phyloP scores from a whole-genome alignment of 768 basidiomycete genomes.

The Boletus vermiculosoides region DNA sequence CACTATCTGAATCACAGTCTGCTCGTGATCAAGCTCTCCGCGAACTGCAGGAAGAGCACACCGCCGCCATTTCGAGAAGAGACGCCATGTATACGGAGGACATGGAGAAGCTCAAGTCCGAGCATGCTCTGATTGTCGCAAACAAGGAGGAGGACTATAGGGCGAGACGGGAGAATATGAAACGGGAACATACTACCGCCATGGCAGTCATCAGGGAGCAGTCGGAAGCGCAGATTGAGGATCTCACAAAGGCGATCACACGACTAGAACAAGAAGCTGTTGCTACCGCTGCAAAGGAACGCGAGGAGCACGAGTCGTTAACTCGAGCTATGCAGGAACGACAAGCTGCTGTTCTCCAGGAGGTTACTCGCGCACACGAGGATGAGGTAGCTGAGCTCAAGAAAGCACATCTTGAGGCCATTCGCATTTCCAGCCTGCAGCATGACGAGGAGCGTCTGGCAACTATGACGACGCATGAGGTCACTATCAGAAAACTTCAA shows the following conservation, averaged over 20 bases:
- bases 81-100: conserved; percentile 65
- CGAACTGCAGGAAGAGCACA: conserved; percentile 71
- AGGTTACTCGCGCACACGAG: conserved; percentile 55
- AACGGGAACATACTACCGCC: conserved; percentile 36
- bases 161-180: conserved; percentile 31
- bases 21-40: conserved; percentile 59
- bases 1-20: conserved; percentile 71
- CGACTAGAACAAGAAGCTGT: conserved; percentile 50
- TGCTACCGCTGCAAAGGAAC: conserved; percentile 37
- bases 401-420: conserved; percentile 43
- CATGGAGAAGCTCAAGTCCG: conserved; percentile 60
- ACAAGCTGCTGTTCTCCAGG: conserved; percentile 52
- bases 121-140: conserved; percentile 54
- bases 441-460: conserved; percentile 38
- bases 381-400: conserved; percentile 52
- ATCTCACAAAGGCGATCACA: conserved; percentile 54
- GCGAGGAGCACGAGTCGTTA: conserved; percentile 48
- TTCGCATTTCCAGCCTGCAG: conserved; percentile 32
- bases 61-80: conserved; percentile 61
- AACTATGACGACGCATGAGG: conserved; percentile 42
- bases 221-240: conserved; percentile 51
- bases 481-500: conserved; percentile 40
- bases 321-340: conserved; percentile 51
- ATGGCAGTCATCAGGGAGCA: conserved; percentile 32
- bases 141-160: conserved; percentile 62